A percentile compares a stretch with the other conserved stretches of the same genome.
These are phyloP conservation scores for Paramyrothecium roridum DNA, from an alignment of 2,329 filamentous ascomycete genomes.

Conservation along the genomic window DNA sequence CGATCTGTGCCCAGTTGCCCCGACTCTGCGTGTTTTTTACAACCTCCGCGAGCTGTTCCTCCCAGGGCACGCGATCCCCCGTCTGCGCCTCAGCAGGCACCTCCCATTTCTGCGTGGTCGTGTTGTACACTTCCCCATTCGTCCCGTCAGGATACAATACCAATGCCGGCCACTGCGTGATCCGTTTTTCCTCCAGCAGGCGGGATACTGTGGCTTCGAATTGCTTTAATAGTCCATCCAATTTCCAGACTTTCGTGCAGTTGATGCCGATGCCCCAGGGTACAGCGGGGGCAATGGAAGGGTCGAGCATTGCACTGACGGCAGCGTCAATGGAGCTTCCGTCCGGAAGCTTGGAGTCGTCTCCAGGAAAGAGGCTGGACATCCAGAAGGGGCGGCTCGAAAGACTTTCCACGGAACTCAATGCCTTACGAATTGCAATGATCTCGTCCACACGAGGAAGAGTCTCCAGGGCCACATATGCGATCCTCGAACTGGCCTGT, in stretches of 20 bases:
- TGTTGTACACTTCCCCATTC: conserved; percentile 66
- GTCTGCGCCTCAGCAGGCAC: conserved; percentile 22
- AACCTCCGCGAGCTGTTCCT: conserved; percentile 37
- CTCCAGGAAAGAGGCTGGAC: conserved; percentile 58
- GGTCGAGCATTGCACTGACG: conserved; percentile 34
- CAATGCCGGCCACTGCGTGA: conserved; percentile 45
- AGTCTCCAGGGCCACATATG: conserved; percentile 63
- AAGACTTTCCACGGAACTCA: conserved; percentile 22
- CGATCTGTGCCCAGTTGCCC: conserved; percentile 39
- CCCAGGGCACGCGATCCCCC: conserved; percentile 36
- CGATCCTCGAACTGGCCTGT: conserved; percentile 35
- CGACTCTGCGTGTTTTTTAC: conserved; percentile 32
- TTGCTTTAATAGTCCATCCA: conserved; percentile 50
- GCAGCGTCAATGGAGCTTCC: conserved; percentile 38
- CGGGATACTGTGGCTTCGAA: conserved; percentile 47
- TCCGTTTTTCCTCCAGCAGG: conserved; percentile 29
- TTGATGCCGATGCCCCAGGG: conserved; percentile 68
- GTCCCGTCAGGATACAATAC: conserved; percentile 69
- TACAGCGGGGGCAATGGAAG: conserved; percentile 11
- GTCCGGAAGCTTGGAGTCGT: conserved; percentile 52
- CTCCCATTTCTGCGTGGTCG: conserved; percentile 59
- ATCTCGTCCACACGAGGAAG: conserved; percentile 62
- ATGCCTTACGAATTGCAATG: conserved; percentile 47
- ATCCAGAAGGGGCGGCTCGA: conserved; percentile 54
- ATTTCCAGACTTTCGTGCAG: conserved; percentile 64